phyloP scores from a whole-genome alignment of 225 moss, liverwort and hornwort species.

The Climacium dendroides region DNA sequence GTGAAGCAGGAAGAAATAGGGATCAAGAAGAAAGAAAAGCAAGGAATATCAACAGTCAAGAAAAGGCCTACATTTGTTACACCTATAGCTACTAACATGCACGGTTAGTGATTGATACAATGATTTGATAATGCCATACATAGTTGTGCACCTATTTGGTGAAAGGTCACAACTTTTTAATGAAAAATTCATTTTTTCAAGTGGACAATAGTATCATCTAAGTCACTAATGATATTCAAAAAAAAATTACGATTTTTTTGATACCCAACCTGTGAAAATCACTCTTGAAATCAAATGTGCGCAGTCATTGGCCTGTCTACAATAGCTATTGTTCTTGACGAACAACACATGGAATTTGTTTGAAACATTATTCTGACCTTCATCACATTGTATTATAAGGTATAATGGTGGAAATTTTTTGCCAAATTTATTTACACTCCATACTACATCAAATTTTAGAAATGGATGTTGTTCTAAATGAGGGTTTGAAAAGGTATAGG shows the following conservation, averaged over 20 bases:
- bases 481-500: too few species aligned
- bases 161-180: neutral
- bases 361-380: too few species aligned
- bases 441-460: too few species aligned
- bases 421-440: too few species aligned
- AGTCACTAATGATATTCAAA: too few species aligned
- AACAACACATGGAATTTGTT: too few species aligned
- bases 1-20: neutral
- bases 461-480: too few species aligned
- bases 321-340: too few species aligned
- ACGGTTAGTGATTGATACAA: neutral
- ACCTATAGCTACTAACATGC: neutral
- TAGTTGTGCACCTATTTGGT: neutral
- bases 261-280: neutral
- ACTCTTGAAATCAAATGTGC: neutral
- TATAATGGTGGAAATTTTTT: too few species aligned
- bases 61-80: neutral
- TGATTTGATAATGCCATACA: neutral
- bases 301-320: neutral
- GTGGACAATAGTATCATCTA: neutral
- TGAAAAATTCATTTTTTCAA: neutral
- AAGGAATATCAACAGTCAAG: neutral
- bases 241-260: too few species aligned
- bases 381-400: too few species aligned
- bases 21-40: too few species aligned